Percentiles rank a stretch among this genome's conserved stretches.
Evolutionary conservation across 148 eudicot species (phyloP).

Genomic region (Vaccinium vitisidaea): DNA sequence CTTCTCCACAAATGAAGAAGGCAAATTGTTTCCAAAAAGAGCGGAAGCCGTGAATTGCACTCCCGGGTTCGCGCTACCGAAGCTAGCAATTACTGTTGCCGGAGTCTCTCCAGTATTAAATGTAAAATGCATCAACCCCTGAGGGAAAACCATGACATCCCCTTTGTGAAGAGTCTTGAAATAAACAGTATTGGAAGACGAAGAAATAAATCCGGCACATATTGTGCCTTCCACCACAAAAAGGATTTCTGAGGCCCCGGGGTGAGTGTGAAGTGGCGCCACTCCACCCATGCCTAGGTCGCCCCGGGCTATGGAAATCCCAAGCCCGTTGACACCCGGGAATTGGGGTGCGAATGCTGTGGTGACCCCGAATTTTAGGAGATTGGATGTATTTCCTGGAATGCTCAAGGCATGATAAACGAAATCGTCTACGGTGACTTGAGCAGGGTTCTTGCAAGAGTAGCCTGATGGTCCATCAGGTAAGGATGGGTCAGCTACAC

Average conservation of each 20-base stretch:
- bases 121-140: conserved; percentile 76
- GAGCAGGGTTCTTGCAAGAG: conserved; percentile 59
- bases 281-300: conserved; percentile 74
- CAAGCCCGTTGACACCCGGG: conserved; percentile 73
- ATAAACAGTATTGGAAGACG: conserved; percentile 47
- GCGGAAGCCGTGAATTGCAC: conserved; percentile 77
- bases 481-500: conserved; percentile 34
- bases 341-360: conserved; percentile 64
- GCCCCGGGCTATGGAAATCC: conserved; percentile 60
- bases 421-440: conserved; percentile 53
- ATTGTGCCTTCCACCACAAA: conserved; percentile 53
- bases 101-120: conserved; percentile 45
- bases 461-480: conserved; percentile 56
- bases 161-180: conserved; percentile 50
- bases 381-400: conserved; percentile 55
- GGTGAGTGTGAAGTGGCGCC: conserved; percentile 84
- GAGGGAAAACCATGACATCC: conserved; percentile 76
- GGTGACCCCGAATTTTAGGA: conserved; percentile 72
- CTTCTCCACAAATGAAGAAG: conserved; percentile 44
- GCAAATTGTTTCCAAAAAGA: conserved; percentile 52
- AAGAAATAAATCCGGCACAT: conserved; percentile 70
- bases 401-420: conserved; percentile 34
- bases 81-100: conserved; percentile 50
- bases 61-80: conserved; percentile 60
- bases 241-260: conserved; percentile 53